Percentiles rank a stretch among this genome's conserved stretches.
Conservation (phyloP, 768 basidiomycete species). For the Rhizopogon vinicolor region DNA sequence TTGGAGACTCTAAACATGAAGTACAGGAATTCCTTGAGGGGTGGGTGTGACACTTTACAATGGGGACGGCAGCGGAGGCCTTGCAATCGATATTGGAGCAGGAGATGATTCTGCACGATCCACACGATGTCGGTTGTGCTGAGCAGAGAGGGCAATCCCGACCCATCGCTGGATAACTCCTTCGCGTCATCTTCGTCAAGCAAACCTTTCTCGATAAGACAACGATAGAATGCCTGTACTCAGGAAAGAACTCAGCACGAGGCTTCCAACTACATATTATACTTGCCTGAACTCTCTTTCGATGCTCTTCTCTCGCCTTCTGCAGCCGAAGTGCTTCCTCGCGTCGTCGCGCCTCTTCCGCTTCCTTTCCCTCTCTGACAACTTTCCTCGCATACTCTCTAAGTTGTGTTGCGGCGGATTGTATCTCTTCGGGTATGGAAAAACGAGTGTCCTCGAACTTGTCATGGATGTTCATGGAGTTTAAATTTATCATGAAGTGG, state of each 20-base stretch:
- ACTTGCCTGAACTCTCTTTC: neutral
- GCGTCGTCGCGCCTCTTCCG: neutral
- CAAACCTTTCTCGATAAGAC: neutral
- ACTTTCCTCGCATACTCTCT: neutral
- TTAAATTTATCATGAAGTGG: conserved; percentile 5
- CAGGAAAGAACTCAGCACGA: neutral
- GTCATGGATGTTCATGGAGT: neutral
- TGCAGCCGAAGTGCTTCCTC: neutral
- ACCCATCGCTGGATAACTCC: neutral
- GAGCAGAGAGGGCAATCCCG: neutral
- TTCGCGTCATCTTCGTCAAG: neutral
- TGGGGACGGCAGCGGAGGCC: neutral
- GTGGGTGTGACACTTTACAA: neutral
- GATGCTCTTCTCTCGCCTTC: neutral
- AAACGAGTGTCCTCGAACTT: conserved; percentile 1
- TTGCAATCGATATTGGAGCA: neutral
- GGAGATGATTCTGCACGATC: neutral
- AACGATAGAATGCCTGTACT: neutral
- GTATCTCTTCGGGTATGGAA: neutral
- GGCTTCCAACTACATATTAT: neutral
- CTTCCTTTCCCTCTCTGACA: neutral
- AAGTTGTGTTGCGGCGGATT: neutral
- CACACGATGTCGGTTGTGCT: neutral
- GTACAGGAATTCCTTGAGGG: neutral
- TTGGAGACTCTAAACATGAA: neutral